These are phyloP conservation scores for Naganishia vishniacii DNA, from an alignment of 768 basidiomycete genomes.

Conservation along the genomic window DNA sequence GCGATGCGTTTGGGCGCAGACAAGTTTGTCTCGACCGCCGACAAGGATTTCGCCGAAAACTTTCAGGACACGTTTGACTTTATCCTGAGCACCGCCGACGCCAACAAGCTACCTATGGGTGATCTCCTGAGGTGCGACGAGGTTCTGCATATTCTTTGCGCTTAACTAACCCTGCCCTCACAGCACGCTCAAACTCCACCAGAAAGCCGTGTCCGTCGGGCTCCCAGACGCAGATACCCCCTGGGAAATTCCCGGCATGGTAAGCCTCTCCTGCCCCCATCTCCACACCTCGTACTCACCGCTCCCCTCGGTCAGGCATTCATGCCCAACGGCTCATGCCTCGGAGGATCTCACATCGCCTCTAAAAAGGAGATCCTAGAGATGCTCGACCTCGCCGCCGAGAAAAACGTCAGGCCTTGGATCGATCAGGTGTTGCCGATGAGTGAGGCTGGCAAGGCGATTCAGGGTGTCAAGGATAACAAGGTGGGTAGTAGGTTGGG, in stretches of 20 bases:
- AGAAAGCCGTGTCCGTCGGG: constrained; percentile 56
- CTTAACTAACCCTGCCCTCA: not conserved
- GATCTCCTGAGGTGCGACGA: constrained; percentile 51
- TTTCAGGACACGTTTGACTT: constrained; percentile 41
- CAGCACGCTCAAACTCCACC: constrained; percentile 50
- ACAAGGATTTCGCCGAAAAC: constrained; percentile 41
- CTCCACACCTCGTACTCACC: not conserved
- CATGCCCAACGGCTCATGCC: constrained; percentile 1
- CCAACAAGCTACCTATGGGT: constrained; percentile 51
- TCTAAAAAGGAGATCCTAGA: constrained; percentile 41
- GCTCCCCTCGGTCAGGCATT: not conserved
- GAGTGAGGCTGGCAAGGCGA: constrained; percentile 54
- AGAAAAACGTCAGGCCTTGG: constrained; percentile 57
- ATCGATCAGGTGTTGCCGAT: constrained; percentile 51
- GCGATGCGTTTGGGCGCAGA: constrained; percentile 51
- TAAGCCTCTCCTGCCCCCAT: constrained; percentile 3
- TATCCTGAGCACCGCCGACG: constrained; percentile 51
- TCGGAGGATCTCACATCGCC: constrained; percentile 20
- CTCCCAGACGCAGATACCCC: constrained; percentile 51
- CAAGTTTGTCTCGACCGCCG: constrained; percentile 37
- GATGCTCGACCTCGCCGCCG: constrained; percentile 60
- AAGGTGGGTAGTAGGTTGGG: constrained; percentile 29
- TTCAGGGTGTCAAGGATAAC: constrained; percentile 54
- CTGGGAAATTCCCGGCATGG: constrained; percentile 17
- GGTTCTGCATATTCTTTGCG: no score